A percentile compares a stretch with the other conserved stretches of the same genome.
Evolutionary conservation across 2,329 filamentous ascomycete species (phyloP).

Genomic region (Bipolaris bicolor): DNA sequence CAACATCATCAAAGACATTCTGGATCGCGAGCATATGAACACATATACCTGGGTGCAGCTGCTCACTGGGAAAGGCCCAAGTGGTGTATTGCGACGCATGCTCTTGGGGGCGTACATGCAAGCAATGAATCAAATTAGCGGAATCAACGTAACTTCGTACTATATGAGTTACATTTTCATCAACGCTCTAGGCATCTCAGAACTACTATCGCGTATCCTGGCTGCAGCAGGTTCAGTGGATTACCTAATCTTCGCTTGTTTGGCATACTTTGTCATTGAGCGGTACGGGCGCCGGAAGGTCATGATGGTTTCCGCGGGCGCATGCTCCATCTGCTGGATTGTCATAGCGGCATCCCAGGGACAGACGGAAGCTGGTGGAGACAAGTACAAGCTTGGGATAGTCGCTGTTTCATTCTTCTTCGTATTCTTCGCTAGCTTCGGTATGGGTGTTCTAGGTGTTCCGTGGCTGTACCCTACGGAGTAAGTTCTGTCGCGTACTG

Average conservation of each 20-base stretch:
- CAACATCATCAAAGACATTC: slow-evolving; percentile 48
- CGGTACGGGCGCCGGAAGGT: slow-evolving; percentile 55
- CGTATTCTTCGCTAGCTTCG: slow-evolving; percentile 45
- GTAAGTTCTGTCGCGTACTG: slow-evolving; percentile 9
- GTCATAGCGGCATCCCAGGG: slow-evolving; percentile 56
- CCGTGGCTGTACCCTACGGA: slow-evolving; percentile 47
- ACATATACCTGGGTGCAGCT: slow-evolving; percentile 55
- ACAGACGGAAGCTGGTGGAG: slow-evolving; percentile 49
- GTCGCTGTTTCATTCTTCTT: slow-evolving; percentile 56
- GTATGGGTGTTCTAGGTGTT: slow-evolving; percentile 44
- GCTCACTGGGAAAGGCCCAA: slow-evolving; percentile 50
- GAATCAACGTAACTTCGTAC: slow-evolving; percentile 47
- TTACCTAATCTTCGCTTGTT: slow-evolving; percentile 54
- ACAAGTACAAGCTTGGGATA: slow-evolving; percentile 55
- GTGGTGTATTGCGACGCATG: slow-evolving; percentile 52
- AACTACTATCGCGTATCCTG: slow-evolving; percentile 42
- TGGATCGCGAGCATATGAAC: slow-evolving; percentile 54
- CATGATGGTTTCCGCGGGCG: slow-evolving; percentile 57
- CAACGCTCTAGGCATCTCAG: slow-evolving; percentile 48
- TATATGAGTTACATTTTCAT: slow-evolving; percentile 53
- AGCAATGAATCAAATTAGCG: slow-evolving; percentile 53
- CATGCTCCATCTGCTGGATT: slow-evolving; percentile 58
- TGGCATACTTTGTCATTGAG: slow-evolving; percentile 56
- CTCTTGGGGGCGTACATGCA: slow-evolving; percentile 56
- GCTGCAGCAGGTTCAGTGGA: slow-evolving; percentile 56